Conservation (phyloP, 495 filamentous ascomycete species). For the Neurospora sp. region DNA sequence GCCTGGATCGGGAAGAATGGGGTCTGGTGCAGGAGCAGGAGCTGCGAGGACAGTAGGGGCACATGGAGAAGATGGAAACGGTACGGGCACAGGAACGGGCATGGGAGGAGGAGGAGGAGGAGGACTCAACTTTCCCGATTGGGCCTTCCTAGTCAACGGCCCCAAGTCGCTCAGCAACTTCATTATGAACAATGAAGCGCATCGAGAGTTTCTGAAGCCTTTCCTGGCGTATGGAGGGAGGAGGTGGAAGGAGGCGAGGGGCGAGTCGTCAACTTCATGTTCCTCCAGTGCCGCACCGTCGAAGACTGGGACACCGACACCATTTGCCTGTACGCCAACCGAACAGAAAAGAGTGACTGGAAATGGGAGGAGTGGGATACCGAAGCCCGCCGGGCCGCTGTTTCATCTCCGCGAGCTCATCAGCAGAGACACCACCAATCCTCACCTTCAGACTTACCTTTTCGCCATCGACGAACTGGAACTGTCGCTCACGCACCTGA, state of each 20-base stretch:
- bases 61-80: no score
- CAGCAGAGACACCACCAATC: not conserved
- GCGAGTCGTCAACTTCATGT: not conserved
- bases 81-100: not conserved
- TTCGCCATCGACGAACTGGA: conserved; percentile 25
- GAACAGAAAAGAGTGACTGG: not conserved
- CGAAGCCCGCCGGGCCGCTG: not conserved
- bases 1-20: not conserved
- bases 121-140: conserved; percentile 19
- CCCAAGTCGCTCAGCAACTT: conserved; percentile 15
- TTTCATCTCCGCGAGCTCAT: conserved; percentile 7
- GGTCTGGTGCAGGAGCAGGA: no score
- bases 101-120: not conserved
- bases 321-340: not conserved
- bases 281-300: not conserved
- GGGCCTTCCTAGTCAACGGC: conserved; percentile 26
- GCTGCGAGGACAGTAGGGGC: no score
- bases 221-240: conserved; percentile 19
- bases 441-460: conserved; percentile 9
- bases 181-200: conserved; percentile 10
- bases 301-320: not conserved
- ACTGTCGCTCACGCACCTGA: conserved; percentile 6
- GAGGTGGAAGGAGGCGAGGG: conserved; percentile 13
- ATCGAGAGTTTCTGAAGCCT: conserved; percentile 11
- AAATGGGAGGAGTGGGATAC: not conserved